A percentile compares a stretch with the other conserved stretches of the same genome.
Evolutionary conservation across 2,329 filamentous ascomycete genomes (phyloP).

Genomic region (Colletotrichum limetticola): DNA sequence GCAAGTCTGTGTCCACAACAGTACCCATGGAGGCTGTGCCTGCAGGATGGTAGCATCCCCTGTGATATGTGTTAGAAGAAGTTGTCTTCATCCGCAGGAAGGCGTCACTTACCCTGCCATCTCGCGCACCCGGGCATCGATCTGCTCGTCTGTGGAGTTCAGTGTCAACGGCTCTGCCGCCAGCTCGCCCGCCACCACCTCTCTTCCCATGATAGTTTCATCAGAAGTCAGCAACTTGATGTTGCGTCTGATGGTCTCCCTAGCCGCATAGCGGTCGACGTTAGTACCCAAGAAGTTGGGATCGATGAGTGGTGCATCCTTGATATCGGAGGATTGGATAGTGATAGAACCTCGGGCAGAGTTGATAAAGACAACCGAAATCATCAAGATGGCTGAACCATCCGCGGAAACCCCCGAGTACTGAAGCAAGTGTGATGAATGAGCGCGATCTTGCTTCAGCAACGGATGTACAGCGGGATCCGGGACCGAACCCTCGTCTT

Average conservation of each 20-base stretch:
- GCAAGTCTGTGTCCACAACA: constrained; percentile 49
- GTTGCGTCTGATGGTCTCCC: constrained; percentile 21
- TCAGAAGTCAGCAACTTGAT: constrained; percentile 32
- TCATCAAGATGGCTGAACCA: constrained; percentile 7
- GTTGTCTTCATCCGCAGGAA: background rate
- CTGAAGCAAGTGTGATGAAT: constrained; percentile 10
- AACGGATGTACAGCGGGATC: constrained; percentile 46
- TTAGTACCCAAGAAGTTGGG: constrained; percentile 44
- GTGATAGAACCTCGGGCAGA: constrained; percentile 43
- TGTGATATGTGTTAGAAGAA: constrained; percentile 44
- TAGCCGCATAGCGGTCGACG: constrained; percentile 42
- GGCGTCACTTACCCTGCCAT: constrained; percentile 31
- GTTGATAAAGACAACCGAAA: constrained; percentile 36
- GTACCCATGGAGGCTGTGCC: constrained; percentile 45
- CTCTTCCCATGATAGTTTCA: constrained; percentile 31
- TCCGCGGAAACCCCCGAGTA: constrained; percentile 9
- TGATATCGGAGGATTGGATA: constrained; percentile 35
- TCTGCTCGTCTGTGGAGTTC: constrained; percentile 41
- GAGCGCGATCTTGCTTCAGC: constrained; percentile 36
- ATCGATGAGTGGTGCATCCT: constrained; percentile 40
- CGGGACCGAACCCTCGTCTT: constrained; percentile 45
- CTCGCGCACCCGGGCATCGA: constrained; percentile 39
- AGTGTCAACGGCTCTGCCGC: constrained; percentile 33
- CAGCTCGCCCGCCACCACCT: constrained; percentile 37
- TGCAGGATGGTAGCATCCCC: constrained; percentile 40